Evolutionary conservation across 495 filamentous ascomycete genomes (phyloP), one percentile per base, ranked within the genome.

Genomic region (Achaetomiella virescens): DNA sequence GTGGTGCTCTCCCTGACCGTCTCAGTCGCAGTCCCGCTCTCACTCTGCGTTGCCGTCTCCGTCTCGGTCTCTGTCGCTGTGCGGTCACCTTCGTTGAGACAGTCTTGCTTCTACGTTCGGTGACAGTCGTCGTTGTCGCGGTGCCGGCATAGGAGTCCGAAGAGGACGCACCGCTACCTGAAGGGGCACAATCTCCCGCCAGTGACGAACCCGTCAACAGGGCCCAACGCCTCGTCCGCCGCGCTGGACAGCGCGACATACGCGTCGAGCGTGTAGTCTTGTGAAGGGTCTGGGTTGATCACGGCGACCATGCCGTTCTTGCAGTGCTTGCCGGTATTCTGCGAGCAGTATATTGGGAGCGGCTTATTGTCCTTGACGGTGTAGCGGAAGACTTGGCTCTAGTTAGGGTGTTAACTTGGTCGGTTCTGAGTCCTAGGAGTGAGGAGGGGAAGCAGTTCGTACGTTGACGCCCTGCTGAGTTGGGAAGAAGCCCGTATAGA

Each of bases 281-380:
- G 3, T 42, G 14, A 9, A 35, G 46, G 49, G 66, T 70, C 48
- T 25, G 63, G 58, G 67, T 71, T 71, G 61, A 72, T 58, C 54
- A 70, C 63, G 55, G 63, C 70, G 20, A 64, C 63, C 70, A 71
- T 71, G 60, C 70, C 67, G 36, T 62, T 60, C 12, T 54, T 55
- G 64, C 70, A 72, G 61, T 71, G 67, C 27, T 61, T 47, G 25
- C 60, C 66, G 12, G 50, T 65, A 54, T 67, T 67, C 38, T 68
- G 66, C 20, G 71, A 70, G 67, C 81, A 83, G 66, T 84, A 84
- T 56, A 75, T 73, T 63, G 75, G 78, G 44, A 81, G 70, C 1
- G 81, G 79, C 15, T 75, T 60, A 10, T 77, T 81, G 61, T 77
- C 66, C 57, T 77, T 81, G 43, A 82, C 61, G 6, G 66, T 77